Evolutionary conservation across 345 rosid species (phyloP).

Genomic region (Melaleuca alternifolia): DNA sequence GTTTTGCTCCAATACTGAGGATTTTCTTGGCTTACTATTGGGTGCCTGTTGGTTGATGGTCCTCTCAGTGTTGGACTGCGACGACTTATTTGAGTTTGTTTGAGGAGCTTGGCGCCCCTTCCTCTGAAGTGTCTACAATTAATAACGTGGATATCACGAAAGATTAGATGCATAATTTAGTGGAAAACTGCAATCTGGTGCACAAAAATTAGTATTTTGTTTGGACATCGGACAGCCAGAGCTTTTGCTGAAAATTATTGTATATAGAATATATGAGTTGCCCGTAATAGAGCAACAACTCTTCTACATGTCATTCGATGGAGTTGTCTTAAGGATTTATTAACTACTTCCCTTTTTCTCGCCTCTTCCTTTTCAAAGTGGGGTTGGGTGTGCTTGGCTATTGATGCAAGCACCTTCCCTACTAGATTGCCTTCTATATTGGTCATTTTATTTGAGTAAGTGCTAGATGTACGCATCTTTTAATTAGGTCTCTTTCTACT

Average conservation of each 20-base stretch:
- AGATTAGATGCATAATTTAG: not conserved
- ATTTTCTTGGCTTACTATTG: not conserved
- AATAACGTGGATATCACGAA: not conserved
- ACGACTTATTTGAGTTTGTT: not conserved
- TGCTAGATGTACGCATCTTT: not conserved
- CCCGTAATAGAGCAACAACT: not conserved
- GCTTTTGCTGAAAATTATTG: not conserved
- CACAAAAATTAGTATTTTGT: not conserved
- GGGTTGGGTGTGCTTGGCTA: not conserved
- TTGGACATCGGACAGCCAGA: not conserved
- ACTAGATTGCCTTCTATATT: not conserved
- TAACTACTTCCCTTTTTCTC: not conserved
- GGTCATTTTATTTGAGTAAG: not conserved
- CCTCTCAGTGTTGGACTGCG: not conserved
- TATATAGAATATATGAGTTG: not conserved
- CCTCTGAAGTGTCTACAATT: not conserved
- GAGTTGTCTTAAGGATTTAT: not conserved
- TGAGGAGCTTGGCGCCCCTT: not conserved
- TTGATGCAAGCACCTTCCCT: not conserved
- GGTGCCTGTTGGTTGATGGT: not conserved
- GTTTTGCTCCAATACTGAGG: not conserved
- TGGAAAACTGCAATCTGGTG: not conserved
- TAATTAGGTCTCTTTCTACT: not conserved
- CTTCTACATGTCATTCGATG: not conserved
- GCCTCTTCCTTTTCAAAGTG: not conserved